Conservation (phyloP, 331 rosid genomes). For the Malus hybrid region DNA sequence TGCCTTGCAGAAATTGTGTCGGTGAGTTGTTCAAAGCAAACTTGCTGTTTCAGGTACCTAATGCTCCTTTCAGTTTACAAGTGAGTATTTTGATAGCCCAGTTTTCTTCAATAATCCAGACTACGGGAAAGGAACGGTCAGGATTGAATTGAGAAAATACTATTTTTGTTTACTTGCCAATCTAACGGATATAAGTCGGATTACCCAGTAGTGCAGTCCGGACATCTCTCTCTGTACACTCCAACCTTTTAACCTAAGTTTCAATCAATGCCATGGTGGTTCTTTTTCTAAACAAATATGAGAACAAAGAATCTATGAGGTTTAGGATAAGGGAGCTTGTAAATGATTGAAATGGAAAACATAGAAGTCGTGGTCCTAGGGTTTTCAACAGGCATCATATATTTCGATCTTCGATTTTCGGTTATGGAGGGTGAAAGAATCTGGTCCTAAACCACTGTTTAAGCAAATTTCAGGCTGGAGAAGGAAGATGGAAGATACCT, state of each 20-base stretch:
- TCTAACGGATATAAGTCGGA: too few species aligned
- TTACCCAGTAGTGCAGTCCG: too few species aligned
- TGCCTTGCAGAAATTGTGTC: neutral
- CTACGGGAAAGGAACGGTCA: too few species aligned
- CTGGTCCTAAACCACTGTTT: neutral
- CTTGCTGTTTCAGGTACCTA: neutral
- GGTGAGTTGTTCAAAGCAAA: neutral
- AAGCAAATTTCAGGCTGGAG: neutral
- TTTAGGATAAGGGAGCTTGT: neutral
- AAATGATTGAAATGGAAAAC: neutral
- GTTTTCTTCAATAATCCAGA: too few species aligned
- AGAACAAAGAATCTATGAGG: neutral
- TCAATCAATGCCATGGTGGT: neutral
- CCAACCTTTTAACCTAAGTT: neutral
- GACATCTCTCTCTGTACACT: too few species aligned
- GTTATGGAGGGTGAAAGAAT: constrained; percentile 9
- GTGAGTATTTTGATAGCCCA: too few species aligned
- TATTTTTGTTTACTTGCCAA: too few species aligned
- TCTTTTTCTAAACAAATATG: neutral
- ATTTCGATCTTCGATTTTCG: neutral
- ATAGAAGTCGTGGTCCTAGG: neutral
- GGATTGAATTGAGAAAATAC: too few species aligned
- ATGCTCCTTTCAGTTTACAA: neutral
- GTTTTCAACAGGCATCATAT: neutral
- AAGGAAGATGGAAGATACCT: constrained; percentile 16